phyloP scores from a whole-genome alignment of 495 filamentous ascomycete genomes.

The Penicillium angulare region DNA sequence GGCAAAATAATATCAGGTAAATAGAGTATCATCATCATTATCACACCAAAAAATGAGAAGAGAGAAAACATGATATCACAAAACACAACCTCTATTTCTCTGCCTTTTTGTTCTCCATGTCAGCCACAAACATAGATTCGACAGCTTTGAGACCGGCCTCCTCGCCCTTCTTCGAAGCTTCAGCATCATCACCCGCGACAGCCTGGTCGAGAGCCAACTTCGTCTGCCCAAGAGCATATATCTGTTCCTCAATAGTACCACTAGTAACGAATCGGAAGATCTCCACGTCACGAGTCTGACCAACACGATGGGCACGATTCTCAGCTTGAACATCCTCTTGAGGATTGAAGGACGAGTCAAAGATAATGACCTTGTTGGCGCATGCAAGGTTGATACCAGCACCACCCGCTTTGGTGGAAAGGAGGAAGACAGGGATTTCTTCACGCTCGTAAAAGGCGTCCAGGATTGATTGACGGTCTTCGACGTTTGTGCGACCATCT shows the following conservation, averaged over 20 bases:
- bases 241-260: slow-evolving; percentile 89
- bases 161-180: slow-evolving; percentile 50
- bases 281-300: slow-evolving; percentile 86
- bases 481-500: slow-evolving; percentile 80
- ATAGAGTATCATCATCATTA: too few species aligned
- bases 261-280: slow-evolving; percentile 77
- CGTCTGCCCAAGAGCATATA: slow-evolving; percentile 81
- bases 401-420: slow-evolving; percentile 90
- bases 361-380: slow-evolving; percentile 97
- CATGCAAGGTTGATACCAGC: slow-evolving; percentile 92
- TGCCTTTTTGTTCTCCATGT: slow-evolving; percentile 22
- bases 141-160: slow-evolving; percentile 60
- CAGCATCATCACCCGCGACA: slow-evolving; percentile 63
- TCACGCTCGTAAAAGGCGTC: slow-evolving; percentile 77
- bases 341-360: slow-evolving; percentile 93
- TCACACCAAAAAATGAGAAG: too few species aligned
- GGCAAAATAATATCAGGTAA: too few species aligned
- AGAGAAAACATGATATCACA: background rate
- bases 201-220: slow-evolving; percentile 90
- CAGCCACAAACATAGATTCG: slow-evolving; percentile 57
- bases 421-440: slow-evolving; percentile 83
- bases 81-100: background rate
- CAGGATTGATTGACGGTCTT: slow-evolving; percentile 75
- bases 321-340: slow-evolving; percentile 96
- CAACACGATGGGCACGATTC: slow-evolving; percentile 93